Evolutionary conservation across 2,329 filamentous ascomycete genomes (phyloP).

Genomic region (Pseudocercospora macadamiae): DNA sequence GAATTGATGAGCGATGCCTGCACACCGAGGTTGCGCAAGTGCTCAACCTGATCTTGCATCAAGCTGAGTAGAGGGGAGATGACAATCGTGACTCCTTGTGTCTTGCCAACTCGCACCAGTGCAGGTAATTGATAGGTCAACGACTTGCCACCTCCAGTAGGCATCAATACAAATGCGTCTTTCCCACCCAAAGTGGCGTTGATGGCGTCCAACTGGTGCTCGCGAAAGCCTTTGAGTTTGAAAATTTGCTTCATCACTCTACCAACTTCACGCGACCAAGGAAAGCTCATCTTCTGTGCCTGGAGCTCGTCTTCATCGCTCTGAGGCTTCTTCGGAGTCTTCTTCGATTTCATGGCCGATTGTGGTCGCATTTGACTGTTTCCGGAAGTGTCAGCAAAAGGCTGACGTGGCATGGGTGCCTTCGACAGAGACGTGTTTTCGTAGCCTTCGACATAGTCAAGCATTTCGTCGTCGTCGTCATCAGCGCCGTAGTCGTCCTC

Average conservation of each 20-base stretch:
- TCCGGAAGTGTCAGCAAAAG: conserved; percentile 39
- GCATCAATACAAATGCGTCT: conserved; percentile 96
- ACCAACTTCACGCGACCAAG: conserved; percentile 87
- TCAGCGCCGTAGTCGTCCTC: conserved; percentile 40
- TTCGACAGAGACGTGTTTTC: conserved; percentile 41
- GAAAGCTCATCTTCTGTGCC: conserved; percentile 45
- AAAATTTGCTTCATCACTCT: conserved; percentile 81
- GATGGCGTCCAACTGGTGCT: conserved; percentile 92
- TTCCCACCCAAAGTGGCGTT: conserved; percentile 86
- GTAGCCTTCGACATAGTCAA: conserved; percentile 48
- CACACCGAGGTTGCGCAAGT: conserved; percentile 74
- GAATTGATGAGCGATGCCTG: conserved; percentile 82
- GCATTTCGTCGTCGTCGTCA: conserved; percentile 42
- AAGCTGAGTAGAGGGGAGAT: conserved; percentile 93
- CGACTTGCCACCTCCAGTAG: conserved; percentile 94
- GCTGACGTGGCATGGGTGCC: conserved; percentile 20
- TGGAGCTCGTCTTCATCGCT: conserved; percentile 30
- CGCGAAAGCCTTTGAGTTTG: conserved; percentile 80
- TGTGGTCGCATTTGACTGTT: conserved; percentile 25
- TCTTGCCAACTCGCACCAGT: conserved; percentile 77
- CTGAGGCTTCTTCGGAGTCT: conserved; percentile 22
- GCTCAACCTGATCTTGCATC: conserved; percentile 95
- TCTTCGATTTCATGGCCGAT: conserved; percentile 38
- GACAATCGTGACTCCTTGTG: conserved; percentile 84
- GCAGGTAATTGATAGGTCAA: conserved; percentile 95